Base-by-base conservation (phyloP, 345 rosid species). In the Populus ilicifolia region DNA sequence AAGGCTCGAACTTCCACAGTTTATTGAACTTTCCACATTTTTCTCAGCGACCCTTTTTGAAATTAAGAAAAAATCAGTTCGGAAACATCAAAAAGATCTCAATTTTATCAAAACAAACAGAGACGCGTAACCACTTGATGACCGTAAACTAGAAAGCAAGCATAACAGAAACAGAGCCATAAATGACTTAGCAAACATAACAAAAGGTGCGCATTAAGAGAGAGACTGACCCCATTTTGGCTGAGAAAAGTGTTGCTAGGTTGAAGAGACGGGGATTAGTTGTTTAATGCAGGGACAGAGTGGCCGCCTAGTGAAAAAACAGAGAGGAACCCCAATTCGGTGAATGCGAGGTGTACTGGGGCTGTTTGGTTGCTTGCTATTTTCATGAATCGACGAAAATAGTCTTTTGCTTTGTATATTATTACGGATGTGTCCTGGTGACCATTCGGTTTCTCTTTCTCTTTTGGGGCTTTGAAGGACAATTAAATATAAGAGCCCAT, bases 151-250 rank as follows among this genome's bases (percentile, higher is more conserved):
- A 59, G 0, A 23, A 59, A 23, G 2, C 16, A 59, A 10, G 29
- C 23, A 59, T 23, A 23, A 23, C 64, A 59, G 6, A 23, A 59
- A 59, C 29, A 67, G 6, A 25, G 1, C 38, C 27, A 29, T 7
- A 33, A 7, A 13, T 29, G 38, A 66, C 48, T 48, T 29, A 9
- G 8, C 33, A 50, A 16, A 35, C 1, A 50, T 36, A 16, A 16
- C n/a, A 75, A n/a, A 7, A 17, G 9, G 25, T 8, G 8, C 17
- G 69, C 36, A 23, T 6, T 10, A 18, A 5, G 10, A 36, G 36
- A 50, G 18, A 54, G 11, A 4, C 79, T 56, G 29, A 76, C 79
- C 79, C 79, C 79, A 76, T 76, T 39, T 41, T 76, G 48, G 35
- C 67, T 66, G 48, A 35, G 50, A 27, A 25, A 17, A 65, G 59